Base-by-base conservation (phyloP, 371 early-diverging fungal genomes). In the Vairimorpha necatrix region DNA sequence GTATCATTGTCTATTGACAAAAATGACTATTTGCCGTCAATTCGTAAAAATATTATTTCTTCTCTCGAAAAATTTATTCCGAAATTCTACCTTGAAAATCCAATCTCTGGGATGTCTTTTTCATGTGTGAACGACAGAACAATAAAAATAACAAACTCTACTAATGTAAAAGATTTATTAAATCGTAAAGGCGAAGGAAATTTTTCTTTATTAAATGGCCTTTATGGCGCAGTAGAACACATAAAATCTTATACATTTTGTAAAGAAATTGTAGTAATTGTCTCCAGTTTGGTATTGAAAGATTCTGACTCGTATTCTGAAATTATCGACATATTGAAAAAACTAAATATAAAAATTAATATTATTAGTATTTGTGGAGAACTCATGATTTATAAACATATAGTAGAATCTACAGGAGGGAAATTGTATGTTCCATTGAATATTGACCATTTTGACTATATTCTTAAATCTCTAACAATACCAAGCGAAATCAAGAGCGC, bases 331-430 rank as follows among this genome's bases (percentile, higher is more conserved):
- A 38, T 46, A 0, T 34, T 82, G 34, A 69, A 68, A 18, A 71
- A 46, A 16, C 24, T 72, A 53, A 79, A 75, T 56, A 77, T 82
- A 38, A 81, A 76, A 32, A 69, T 82, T 38, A 77, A 78, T 68
- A 67, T 76, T 30, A 76, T 84, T 22, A 77, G 74, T 53, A 50
- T 84, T 18, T 78, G 74, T 30, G 84, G 82, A 13, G 84, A 84
- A 63, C 71, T 84, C 14, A 69, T 72, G 7, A 38, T 84, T 14
- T 77, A 78, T 53, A 77, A 75, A 67, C 66, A 56, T 66, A 74
- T 82, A 20, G 73, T 74, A 14, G 68, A 71, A 47, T 47, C 71
- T 13, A 80, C 82, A 22, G 66, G 67, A 22, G 84, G 84, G 3
- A 69, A 54, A 16, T 82, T 77, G 68, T 71, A 66, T 46, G 80